Evolutionary conservation across 495 filamentous ascomycete genomes (phyloP).

Genomic region (Penicillium angulare): DNA sequence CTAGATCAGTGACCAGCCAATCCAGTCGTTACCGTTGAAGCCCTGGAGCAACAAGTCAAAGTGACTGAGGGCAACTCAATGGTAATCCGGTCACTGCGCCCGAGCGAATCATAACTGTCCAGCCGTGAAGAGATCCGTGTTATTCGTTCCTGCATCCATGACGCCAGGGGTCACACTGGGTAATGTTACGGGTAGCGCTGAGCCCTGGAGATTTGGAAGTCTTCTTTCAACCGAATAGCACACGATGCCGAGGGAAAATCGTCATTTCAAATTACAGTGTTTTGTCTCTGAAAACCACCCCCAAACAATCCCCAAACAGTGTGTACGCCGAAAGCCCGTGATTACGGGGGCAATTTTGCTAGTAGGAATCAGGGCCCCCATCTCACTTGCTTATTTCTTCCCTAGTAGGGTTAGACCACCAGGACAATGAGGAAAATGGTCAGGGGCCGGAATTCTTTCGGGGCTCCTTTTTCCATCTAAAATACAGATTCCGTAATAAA

Average conservation of each 20-base stretch:
- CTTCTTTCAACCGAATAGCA: no score
- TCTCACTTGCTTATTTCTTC: background rate
- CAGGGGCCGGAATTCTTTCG: background rate
- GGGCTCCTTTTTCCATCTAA: background rate
- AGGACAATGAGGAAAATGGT: background rate
- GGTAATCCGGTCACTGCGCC: background rate
- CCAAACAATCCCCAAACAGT: background rate
- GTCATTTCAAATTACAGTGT: background rate
- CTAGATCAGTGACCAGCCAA: conserved; percentile 12
- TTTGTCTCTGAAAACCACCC: background rate
- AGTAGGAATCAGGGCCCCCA: background rate
- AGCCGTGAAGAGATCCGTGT: conserved; percentile 12
- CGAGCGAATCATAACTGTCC: conserved; percentile 10
- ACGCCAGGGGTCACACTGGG: conserved; percentile 20
- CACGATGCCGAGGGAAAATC: conserved; percentile 1
- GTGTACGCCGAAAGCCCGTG: background rate
- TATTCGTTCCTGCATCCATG: conserved; percentile 21
- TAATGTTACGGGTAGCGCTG: no score
- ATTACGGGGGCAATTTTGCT: background rate
- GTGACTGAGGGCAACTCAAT: no score
- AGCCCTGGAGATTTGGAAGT: no score
- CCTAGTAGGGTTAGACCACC: background rate
- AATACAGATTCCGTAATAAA: background rate
- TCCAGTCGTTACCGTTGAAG: conserved; percentile 1
- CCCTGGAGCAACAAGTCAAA: no score